Conservation (phyloP, 768 basidiomycete species). For the Lactifluus volemus region DNA sequence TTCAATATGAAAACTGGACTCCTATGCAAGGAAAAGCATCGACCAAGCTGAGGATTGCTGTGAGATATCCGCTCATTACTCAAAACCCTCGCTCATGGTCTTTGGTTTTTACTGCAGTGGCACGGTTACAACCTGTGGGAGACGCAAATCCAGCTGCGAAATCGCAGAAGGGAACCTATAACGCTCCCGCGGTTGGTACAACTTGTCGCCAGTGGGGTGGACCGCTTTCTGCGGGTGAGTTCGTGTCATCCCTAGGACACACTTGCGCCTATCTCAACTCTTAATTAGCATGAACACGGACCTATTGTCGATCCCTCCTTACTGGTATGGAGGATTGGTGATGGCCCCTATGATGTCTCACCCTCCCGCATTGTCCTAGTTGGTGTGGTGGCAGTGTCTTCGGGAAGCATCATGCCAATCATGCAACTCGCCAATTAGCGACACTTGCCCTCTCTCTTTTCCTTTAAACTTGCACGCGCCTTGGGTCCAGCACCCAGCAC, state of each 20-base stretch:
- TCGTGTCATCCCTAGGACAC: neutral
- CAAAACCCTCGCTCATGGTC: neutral
- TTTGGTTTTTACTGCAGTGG: neutral
- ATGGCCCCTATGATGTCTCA: constrained; percentile 2
- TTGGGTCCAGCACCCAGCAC: neutral
- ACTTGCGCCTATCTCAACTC: neutral
- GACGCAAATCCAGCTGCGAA: constrained; percentile 14
- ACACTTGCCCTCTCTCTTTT: neutral
- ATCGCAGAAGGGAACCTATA: constrained; percentile 11
- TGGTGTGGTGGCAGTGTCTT: constrained; percentile 10
- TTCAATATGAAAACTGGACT: constrained; percentile 3
- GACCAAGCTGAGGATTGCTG: constrained; percentile 12
- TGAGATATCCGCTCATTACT: neutral
- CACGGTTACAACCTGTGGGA: constrained; percentile 8
- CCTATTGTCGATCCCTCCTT: neutral
- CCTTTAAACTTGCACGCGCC: neutral
- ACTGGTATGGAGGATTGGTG: constrained; percentile 7
- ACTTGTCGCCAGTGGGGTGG: constrained; percentile 12
- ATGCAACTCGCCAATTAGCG: constrained; percentile 1
- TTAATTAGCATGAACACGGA: constrained; percentile 4
- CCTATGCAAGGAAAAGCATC: constrained; percentile 13
- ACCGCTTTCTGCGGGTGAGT: constrained; percentile 11
- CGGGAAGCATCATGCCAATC: constrained; percentile 14
- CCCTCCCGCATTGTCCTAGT: constrained; percentile 6
- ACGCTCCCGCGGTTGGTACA: constrained; percentile 9